Conservation (phyloP, 2,329 filamentous ascomycete species). For the Escovopsis sp. region DNA sequence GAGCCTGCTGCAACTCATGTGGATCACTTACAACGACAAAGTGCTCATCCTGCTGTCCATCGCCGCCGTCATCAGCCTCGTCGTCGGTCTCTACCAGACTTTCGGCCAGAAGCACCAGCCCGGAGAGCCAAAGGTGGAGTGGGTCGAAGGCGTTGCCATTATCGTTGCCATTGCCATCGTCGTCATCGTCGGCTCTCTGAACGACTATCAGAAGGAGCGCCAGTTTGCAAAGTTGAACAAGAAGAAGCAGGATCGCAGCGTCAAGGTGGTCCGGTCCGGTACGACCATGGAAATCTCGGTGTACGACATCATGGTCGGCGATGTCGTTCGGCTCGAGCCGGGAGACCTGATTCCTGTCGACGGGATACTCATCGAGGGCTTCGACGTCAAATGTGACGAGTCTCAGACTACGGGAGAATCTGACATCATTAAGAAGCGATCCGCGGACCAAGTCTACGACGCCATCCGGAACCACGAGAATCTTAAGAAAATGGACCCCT, state of each 20-base stretch:
- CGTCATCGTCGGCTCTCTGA: slow-evolving; percentile 60
- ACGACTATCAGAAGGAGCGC: slow-evolving; percentile 68
- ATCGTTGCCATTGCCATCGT: slow-evolving; percentile 68
- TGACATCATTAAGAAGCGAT: slow-evolving; percentile 54
- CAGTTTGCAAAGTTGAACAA: slow-evolving; percentile 67
- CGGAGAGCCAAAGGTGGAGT: slow-evolving; percentile 47
- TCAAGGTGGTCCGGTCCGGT: slow-evolving; percentile 60
- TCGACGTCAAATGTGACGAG: slow-evolving; percentile 63
- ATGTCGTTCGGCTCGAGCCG: slow-evolving; percentile 58
- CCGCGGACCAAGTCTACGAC: slow-evolving; percentile 52
- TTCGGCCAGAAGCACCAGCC: slow-evolving; percentile 42
- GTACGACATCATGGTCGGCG: slow-evolving; percentile 53
- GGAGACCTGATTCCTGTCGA: slow-evolving; percentile 63
- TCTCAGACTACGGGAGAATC: slow-evolving; percentile 70
- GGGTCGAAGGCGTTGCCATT: slow-evolving; percentile 72
- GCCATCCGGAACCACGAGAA: slow-evolving; percentile 53
- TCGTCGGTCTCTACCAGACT: slow-evolving; percentile 61
- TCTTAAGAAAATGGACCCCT: slow-evolving; percentile 62
- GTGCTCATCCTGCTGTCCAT: slow-evolving; percentile 57
- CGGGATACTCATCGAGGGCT: slow-evolving; percentile 57
- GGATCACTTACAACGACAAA: slow-evolving; percentile 77
- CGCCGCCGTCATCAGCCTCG: slow-evolving; percentile 58
- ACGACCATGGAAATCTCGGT: slow-evolving; percentile 55
- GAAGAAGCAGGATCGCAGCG: slow-evolving; percentile 61
- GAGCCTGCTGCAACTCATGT: slow-evolving; percentile 56